These are phyloP conservation scores for Coemansia sp. DNA, from an alignment of 371 early-diverging fungal species.

Conservation along the genomic window DNA sequence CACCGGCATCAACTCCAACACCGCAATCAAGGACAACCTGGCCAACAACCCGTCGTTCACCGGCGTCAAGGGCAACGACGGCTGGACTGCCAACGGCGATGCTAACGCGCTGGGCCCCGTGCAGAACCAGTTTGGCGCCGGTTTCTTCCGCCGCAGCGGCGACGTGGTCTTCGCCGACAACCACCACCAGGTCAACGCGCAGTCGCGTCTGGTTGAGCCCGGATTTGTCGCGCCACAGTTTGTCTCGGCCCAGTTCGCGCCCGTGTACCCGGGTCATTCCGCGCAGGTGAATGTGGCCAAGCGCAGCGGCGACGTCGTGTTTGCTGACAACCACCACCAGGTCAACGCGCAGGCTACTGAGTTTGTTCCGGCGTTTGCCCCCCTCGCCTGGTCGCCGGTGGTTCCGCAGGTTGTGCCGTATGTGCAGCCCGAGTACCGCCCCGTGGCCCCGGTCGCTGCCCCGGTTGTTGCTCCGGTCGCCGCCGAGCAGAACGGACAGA, in stretches of 20 bases:
- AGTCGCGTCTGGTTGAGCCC: slow-evolving; percentile 9
- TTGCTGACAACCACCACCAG: slow-evolving; percentile 41
- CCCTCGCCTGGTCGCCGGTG: neutral
- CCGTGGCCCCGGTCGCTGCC: slow-evolving; percentile 5
- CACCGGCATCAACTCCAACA: slow-evolving; percentile 34
- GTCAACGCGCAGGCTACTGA: slow-evolving; percentile 12
- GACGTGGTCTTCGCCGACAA: slow-evolving; percentile 43
- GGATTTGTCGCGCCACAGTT: slow-evolving; percentile 23
- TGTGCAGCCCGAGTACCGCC: neutral
- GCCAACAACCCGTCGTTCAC: slow-evolving; percentile 34
- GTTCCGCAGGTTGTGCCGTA: slow-evolving; percentile 1
- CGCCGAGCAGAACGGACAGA: slow-evolving; percentile 38
- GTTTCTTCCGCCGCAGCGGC: slow-evolving; percentile 31
- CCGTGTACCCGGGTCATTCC: slow-evolving; percentile 3
- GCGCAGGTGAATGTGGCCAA: slow-evolving; percentile 10
- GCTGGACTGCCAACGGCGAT: slow-evolving; percentile 49
- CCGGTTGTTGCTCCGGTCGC: slow-evolving; percentile 3
- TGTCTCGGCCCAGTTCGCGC: slow-evolving; percentile 20
- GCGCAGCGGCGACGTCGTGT: slow-evolving; percentile 37
- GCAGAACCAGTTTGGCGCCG: slow-evolving; percentile 35
- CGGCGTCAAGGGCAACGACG: slow-evolving; percentile 38
- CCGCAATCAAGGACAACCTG: slow-evolving; percentile 42
- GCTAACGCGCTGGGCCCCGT: slow-evolving; percentile 40
- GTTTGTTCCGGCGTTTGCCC: slow-evolving; percentile 13
- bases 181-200: slow-evolving; percentile 23